Evolutionary conservation across 2,329 filamentous ascomycete species (phyloP), one percentile per base, ranked within the genome.

Genomic region (Reticulascus tulasneorum): DNA sequence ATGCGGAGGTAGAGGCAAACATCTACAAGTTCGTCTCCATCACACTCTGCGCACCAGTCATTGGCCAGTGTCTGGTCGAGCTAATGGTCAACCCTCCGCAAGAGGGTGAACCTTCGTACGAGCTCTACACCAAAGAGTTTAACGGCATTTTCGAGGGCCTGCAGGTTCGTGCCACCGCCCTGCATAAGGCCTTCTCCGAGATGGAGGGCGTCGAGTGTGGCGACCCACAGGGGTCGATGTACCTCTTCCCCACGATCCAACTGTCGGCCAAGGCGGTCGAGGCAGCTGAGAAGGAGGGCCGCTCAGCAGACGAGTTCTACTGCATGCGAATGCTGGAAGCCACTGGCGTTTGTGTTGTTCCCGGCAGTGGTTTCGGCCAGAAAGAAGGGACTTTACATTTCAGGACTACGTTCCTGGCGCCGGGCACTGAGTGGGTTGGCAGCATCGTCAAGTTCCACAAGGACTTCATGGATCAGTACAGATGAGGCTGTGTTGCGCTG

Each of bases 1-100:
- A 94, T 59, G 66, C 78, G 9, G 74, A 85, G 54, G 93, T 98
- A 47, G 83, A 86, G 56, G 86, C 84, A 47, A 84, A 97, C 70
- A 90, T 98, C 63, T 97, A 97, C 80, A 98, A 98, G 71, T 95
- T 95, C 61, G 85, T 97, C 56, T 93, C 85, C 60, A 97, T 98
- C 69, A 91, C 86, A 69, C 82, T 98, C 49, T 98, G 93, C 67
- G 84, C 93, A 33, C 91, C 93, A 18, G 93, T 98, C 52, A 78
- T 95, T 49, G 91, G 90, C 42, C 93, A 98, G 73, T 97, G 93
- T 67, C 75, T 97, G 30, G 86, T 98, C 44, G 93, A 97, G 70
- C 71, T 95, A 60, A 96, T 97, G 91, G 89, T 96, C 55, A 96
- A 97, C 73, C 93, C 93, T 35, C 93, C 93, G 24, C 75, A 77